These are phyloP conservation scores for Phytophthora quininea DNA, from an alignment of 352 stramenopile species.

Conservation along the genomic window DNA sequence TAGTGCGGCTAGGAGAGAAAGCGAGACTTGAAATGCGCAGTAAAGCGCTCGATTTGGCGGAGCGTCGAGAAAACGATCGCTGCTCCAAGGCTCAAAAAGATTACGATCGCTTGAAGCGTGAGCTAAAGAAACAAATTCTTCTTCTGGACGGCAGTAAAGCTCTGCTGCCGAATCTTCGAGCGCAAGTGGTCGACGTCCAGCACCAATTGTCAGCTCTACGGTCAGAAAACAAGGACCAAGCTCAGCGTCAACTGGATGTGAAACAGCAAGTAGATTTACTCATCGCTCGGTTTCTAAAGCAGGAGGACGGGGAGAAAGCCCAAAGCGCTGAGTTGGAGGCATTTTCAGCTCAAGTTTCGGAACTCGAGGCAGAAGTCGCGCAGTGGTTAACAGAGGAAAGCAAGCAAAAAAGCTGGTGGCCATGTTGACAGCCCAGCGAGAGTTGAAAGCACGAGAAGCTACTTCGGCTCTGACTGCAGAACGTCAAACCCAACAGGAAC, in stretches of 20 bases:
- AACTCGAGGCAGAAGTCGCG: conserved; percentile 82
- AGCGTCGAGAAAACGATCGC: conserved; percentile 69
- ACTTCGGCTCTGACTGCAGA: conserved; percentile 76
- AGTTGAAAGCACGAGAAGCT: conserved; percentile 91
- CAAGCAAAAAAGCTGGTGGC: conserved; percentile 90
- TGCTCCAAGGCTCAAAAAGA: conserved; percentile 73
- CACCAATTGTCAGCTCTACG: conserved; percentile 65
- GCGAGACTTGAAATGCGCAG: conserved; percentile 67
- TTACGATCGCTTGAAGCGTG: conserved; percentile 85
- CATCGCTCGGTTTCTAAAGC: conserved; percentile 87
- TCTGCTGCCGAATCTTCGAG: conserved; percentile 80
- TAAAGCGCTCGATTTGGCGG: conserved; percentile 55
- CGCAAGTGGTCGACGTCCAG: conserved; percentile 80
- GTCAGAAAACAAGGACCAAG: conserved; percentile 75
- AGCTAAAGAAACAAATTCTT: conserved; percentile 90
- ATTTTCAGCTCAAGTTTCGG: conserved; percentile 64
- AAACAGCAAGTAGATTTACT: conserved; percentile 93
- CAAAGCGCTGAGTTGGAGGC: conserved; percentile 70
- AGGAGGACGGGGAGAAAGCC: conserved; percentile 84
- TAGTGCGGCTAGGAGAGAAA: conserved; percentile 75
- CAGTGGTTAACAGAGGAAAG: conserved; percentile 89
- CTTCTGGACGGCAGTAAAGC: conserved; percentile 73
- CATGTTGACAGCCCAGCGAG: conserved; percentile 89
- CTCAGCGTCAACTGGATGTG: conserved; percentile 70
- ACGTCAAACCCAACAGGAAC: conserved; percentile 86